A percentile compares a stretch with the other conserved stretches of the same genome.
phyloP scores from a whole-genome alignment of 2,329 filamentous ascomycete genomes.

The Hypoxylon sp. region DNA sequence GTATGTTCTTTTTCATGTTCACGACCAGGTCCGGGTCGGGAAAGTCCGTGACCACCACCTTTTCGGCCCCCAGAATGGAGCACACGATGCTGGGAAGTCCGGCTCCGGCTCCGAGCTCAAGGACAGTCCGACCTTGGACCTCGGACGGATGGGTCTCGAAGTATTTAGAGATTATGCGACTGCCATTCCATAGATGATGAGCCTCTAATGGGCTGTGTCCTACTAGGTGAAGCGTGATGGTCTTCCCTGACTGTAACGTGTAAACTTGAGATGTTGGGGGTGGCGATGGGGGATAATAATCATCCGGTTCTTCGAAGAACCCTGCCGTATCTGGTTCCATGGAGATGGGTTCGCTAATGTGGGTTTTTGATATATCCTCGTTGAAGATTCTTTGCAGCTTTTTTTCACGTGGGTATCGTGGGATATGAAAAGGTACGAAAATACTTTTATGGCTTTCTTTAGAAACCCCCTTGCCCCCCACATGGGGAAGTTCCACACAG shows the following conservation, averaged over 20 bases:
- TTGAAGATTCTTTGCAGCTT: conserved; percentile 16
- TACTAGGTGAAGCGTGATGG: conserved; percentile 81
- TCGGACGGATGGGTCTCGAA: conserved; percentile 78
- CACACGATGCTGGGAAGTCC: conserved; percentile 86
- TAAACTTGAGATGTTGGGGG: conserved; percentile 81
- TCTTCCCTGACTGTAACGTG: conserved; percentile 75
- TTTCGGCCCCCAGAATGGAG: conserved; percentile 77
- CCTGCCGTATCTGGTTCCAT: conserved; percentile 47
- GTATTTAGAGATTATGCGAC: conserved; percentile 81
- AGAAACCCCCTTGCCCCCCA: background rate
- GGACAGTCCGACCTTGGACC: conserved; percentile 77
- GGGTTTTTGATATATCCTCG: conserved; percentile 9
- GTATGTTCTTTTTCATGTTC: conserved; percentile 84
- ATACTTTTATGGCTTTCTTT: background rate
- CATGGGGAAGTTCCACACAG: background rate
- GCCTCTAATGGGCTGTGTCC: conserved; percentile 92
- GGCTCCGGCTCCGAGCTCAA: conserved; percentile 91
- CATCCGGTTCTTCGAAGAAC: conserved; percentile 85
- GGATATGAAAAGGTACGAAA: conserved; percentile 3
- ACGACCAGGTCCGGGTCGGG: conserved; percentile 86
- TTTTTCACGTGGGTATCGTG: background rate
- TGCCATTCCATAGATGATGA: conserved; percentile 92
- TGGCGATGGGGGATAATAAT: conserved; percentile 83
- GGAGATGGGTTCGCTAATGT: conserved; percentile 13
- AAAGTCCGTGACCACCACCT: conserved; percentile 88